A percentile compares a stretch with the other conserved stretches of the same genome.
Evolutionary conservation across 768 basidiomycete species (phyloP).

Genomic region (Mycena maculata): DNA sequence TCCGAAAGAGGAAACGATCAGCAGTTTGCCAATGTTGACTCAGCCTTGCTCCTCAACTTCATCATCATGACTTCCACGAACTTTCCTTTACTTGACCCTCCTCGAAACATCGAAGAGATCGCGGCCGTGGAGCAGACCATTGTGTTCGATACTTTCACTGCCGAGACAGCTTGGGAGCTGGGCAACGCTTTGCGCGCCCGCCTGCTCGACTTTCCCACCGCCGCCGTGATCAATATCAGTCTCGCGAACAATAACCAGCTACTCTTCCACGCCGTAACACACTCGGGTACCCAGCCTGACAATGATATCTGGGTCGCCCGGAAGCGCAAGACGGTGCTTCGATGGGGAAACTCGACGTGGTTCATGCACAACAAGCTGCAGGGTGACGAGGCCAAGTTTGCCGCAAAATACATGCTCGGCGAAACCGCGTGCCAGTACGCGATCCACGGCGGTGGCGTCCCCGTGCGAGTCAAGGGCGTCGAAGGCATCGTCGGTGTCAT

Average conservation of each 20-base stretch:
- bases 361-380: conserved; percentile 36
- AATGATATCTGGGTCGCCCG: conserved; percentile 49
- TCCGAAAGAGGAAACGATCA: too few relatives aligned
- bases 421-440: conserved; percentile 43
- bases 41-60: too few relatives aligned
- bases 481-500: conserved; percentile 49
- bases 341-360: conserved; percentile 45
- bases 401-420: conserved; percentile 38
- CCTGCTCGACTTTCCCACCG: conserved; percentile 34
- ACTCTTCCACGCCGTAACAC: conserved; percentile 44
- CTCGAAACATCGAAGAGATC: conserved; percentile 35
- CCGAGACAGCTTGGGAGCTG: conserved; percentile 47
- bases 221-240: conserved; percentile 43
- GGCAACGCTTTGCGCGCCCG: conserved; percentile 41
- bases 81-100: conserved; percentile 18
- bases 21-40: too few relatives aligned
- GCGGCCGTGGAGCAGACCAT: conserved; percentile 41
- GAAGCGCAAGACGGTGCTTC: conserved; percentile 45
- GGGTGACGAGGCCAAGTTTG: conserved; percentile 24
- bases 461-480: conserved; percentile 46
- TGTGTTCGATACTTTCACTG: conserved; percentile 42
- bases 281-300: conserved; percentile 44
- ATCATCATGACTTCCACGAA: conserved; percentile 1
- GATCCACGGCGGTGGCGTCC: conserved; percentile 48
- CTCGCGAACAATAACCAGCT: conserved; percentile 44